Evolutionary conservation across 2,329 filamentous ascomycete genomes (phyloP).

Genomic region (Blumeria hordei): DNA sequence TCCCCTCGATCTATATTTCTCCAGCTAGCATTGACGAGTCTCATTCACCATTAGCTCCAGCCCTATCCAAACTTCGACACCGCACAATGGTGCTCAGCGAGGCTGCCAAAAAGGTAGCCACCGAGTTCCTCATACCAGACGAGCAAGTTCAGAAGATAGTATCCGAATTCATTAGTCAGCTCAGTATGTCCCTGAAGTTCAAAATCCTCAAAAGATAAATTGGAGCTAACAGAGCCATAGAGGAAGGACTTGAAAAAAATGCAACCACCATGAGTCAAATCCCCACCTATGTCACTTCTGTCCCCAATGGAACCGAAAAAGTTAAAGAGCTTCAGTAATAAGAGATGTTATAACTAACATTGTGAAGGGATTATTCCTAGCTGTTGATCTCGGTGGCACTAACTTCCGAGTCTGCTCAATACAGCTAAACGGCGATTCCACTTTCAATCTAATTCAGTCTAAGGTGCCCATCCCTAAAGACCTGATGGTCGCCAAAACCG

Average conservation of each 20-base stretch:
- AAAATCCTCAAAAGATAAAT: not conserved
- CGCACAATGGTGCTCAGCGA: conserved; percentile 33
- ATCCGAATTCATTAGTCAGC: conserved; percentile 64
- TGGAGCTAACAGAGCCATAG: conserved; percentile 20
- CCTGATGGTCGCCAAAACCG: conserved; percentile 72
- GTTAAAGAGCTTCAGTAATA: conserved; percentile 20
- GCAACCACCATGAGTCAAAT: conserved; percentile 80
- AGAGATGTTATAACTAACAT: conserved; percentile 3
- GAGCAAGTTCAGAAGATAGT: conserved; percentile 60
- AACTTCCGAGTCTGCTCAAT: conserved; percentile 98
- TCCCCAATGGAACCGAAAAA: conserved; percentile 95
- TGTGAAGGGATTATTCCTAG: conserved; percentile 59
- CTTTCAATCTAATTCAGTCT: conserved; percentile 77
- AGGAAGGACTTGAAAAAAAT: conserved; percentile 57
- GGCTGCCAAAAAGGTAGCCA: conserved; percentile 58
- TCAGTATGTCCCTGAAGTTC: conserved; percentile 30
- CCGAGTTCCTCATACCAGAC: conserved; percentile 65
- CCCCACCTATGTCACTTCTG: conserved; percentile 83
- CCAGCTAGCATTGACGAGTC: no score
- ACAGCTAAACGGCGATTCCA: conserved; percentile 77
- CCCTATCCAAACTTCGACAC: no score
- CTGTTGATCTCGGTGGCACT: conserved; percentile 91
- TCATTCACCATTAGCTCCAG: no score
- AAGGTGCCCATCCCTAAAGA: conserved; percentile 79
- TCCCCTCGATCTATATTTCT: no score